A percentile compares a stretch with the other conserved stretches of the same genome.
Conservation (phyloP, 371 early-diverging fungal species). For the Rhizopus stolonifer region DNA sequence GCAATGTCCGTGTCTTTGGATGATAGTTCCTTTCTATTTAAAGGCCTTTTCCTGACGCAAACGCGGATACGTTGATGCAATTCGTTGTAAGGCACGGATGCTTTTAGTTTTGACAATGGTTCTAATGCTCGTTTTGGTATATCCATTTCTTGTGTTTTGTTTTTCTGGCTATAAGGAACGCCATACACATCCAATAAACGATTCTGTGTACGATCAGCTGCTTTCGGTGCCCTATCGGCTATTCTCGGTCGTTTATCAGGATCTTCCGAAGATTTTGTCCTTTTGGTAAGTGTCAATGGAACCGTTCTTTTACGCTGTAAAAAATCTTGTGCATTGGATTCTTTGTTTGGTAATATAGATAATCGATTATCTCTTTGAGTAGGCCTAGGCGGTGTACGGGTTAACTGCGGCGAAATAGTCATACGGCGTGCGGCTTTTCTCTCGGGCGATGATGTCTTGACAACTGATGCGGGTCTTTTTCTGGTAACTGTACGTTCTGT, state of each 20-base stretch:
- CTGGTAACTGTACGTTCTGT: neutral
- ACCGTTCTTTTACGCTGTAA: conserved; percentile 1
- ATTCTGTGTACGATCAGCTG: conserved; percentile 15
- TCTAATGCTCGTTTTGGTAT: conserved; percentile 1
- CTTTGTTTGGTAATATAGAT: conserved; percentile 10
- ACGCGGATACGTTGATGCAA: conserved; percentile 87
- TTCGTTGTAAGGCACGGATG: conserved; percentile 22
- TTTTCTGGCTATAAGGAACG: conserved; percentile 25
- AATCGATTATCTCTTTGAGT: conserved; percentile 11
- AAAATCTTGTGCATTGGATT: neutral
- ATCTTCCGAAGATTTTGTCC: neutral
- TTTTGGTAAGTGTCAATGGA: neutral
- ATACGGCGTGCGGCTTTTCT: conserved; percentile 9
- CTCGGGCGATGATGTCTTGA: conserved; percentile 1
- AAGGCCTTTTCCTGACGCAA: conserved; percentile 95
- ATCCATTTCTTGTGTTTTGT: neutral
- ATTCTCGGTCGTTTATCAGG: neutral
- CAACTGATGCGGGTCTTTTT: conserved; percentile 2
- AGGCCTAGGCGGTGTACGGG: conserved; percentile 6
- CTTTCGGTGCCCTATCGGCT: neutral
- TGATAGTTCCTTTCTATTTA: conserved; percentile 79
- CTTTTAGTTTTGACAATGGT: conserved; percentile 5
- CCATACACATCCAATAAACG: conserved; percentile 48
- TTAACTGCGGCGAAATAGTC: conserved; percentile 19
- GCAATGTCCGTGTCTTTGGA: conserved; percentile 84